Evolutionary conservation across 2,329 filamentous ascomycete species (phyloP).

Genomic region (Fusarium mexicanum): DNA sequence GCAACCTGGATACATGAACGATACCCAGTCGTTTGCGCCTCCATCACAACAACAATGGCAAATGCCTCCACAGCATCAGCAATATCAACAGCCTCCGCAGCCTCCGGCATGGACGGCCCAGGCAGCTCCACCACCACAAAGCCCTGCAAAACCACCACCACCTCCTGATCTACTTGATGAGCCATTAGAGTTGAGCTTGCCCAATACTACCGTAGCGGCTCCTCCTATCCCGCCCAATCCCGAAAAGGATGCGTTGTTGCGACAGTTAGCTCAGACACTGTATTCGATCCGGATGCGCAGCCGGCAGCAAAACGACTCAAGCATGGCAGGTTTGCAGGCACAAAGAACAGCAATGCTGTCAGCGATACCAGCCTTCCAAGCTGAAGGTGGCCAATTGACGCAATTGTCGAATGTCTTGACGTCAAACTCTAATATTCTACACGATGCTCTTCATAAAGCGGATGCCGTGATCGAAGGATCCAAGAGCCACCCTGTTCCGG

Average conservation of each 20-base stretch:
- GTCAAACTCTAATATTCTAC: conserved; percentile 81
- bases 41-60: conserved; percentile 41
- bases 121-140: conserved; percentile 32
- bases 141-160: conserved; percentile 45
- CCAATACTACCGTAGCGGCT: conserved; percentile 65
- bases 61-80: conserved; percentile 27
- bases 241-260: conserved; percentile 88
- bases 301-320: conserved; percentile 76
- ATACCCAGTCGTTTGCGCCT: conserved; percentile 26
- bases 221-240: conserved; percentile 95
- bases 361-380: conserved; percentile 75
- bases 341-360: conserved; percentile 81
- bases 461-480: conserved; percentile 80
- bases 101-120: conserved; percentile 40
- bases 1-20: conserved; percentile 33
- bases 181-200: conserved; percentile 62
- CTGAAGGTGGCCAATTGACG: conserved; percentile 76
- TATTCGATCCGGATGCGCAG: conserved; percentile 74
- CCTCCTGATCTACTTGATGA: conserved; percentile 66
- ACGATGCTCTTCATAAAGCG: conserved; percentile 79
- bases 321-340: conserved; percentile 77
- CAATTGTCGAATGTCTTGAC: conserved; percentile 76
- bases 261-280: conserved; percentile 77
- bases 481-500: conserved; percentile 73
- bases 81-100: conserved; percentile 34